Evolutionary conservation across 331 rosid species (phyloP), one percentile per base, ranked within the genome.

Genomic region (Malus hybrid): DNA sequence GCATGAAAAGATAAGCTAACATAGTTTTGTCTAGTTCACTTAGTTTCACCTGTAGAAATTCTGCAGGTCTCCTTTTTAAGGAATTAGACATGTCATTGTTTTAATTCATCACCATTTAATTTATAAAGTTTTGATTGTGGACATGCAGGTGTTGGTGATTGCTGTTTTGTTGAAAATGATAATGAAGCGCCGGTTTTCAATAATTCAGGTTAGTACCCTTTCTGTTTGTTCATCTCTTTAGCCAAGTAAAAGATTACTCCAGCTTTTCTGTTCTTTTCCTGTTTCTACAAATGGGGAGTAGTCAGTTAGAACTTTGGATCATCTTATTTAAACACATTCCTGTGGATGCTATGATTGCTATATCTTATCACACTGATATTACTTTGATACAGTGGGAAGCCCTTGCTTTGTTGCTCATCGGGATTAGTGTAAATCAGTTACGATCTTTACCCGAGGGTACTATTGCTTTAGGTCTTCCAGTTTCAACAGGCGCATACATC

Each of bases 361-460:
- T 28, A 31, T 57, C 31, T 48, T 57, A 48, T 68, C 20, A 28
- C 29, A 46, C 76, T 76, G 73, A 76, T 82, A 31, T 28, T 82
- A 33, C 59, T 68, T 82, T 80, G 65, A 74, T 86, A 44, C 91
- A 93, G 97, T 93, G 97, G 93, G 96, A 93, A 82, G 98, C 98
- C 65, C 98, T 93, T 85, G 98, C 95, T 28, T 77, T 93, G 8
- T 68, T 90, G 89, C 95, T 93, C 46, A 93, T 93, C 72, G 96
- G 98, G 29, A 93, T 93, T 67, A 93, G 98, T 12, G 93, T 93
- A 59, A 93, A 93, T 83, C 98, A 93, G 83, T 78, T 93, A 84
- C 85, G 89, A 54, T 87, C 93, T 76, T 81, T 87, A 80, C 98
- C 98, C 10, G 93, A 90, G 79, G 96, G 96, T 63, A 55, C 90